Base-by-base conservation (phyloP, 1,139 yeast genomes). In the Ogataea hybrid region DNA sequence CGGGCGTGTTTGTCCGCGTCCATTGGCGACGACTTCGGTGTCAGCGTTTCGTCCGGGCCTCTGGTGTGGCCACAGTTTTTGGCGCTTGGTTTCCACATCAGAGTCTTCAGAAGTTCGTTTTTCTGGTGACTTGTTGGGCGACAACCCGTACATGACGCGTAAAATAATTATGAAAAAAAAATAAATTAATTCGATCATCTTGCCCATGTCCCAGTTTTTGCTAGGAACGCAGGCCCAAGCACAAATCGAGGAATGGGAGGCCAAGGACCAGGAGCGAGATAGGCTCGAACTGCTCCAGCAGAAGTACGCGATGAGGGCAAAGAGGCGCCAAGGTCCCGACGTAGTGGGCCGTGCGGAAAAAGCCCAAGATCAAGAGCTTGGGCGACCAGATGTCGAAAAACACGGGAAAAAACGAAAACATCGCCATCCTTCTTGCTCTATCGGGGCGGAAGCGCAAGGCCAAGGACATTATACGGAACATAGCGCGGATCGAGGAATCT, bases 221-320 rank as follows among this genome's bases (percentile, higher is more conserved):
- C 53, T 54, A 35, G 62, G 62, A 6, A 57, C 62, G 2, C 62
- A 58, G 39, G 61, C 54, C 2, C 61, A 56, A 33, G 60, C 51
- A 5, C 48, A 43, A 2, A 28, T 54, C 7, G 61, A 58, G 15
- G 58, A 53, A 28, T 48, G 60, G 62, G 47, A 54, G 22, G 8
- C 18, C 11, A 28, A 44, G 21, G 50, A 49, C 31, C 32, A 44
- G 22, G 35, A 41, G 29, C 41, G 42, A 27, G 25, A 36, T 8
- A 48, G 34, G 18, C 28, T 41, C 4, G 38, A 35, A 18, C 11
- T 23, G n/a, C 33, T 44, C 18, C 14, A 41, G 8, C 28, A 40
- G n/a, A 38, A 41, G 14, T 49, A 45, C 21, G 15, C 48, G 3
- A 23, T 48, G 39, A 25, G 12, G 1, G 21, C 32, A 10, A 30